These are phyloP conservation scores for Penicillium sp. DNA, from an alignment of 2,329 filamentous ascomycete species.

Conservation along the genomic window DNA sequence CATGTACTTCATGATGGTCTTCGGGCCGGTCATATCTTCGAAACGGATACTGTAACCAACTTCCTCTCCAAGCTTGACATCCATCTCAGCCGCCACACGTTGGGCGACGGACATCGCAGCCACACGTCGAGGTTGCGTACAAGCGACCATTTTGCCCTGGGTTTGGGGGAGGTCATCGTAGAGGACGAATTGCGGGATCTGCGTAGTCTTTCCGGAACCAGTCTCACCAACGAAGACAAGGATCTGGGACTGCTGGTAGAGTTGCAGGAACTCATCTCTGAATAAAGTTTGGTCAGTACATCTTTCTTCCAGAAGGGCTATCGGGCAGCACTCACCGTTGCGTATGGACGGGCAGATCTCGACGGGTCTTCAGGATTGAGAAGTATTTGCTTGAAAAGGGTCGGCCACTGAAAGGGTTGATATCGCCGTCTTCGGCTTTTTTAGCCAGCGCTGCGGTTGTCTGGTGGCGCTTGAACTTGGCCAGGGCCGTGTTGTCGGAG, in stretches of 20 bases:
- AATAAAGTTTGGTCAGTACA: constrained; percentile 4
- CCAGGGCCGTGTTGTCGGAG: constrained; percentile 51
- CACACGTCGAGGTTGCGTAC: constrained; percentile 95
- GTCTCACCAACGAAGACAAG: constrained; percentile 99
- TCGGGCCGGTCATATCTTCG: constrained; percentile 85
- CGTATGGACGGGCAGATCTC: constrained; percentile 85
- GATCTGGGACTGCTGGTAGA: constrained; percentile 93
- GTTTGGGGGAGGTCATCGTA: constrained; percentile 92
- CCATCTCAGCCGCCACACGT: constrained; percentile 95
- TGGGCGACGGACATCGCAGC: constrained; percentile 98
- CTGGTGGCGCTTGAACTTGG: constrained; percentile 69
- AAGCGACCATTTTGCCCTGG: constrained; percentile 85
- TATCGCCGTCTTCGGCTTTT: constrained; percentile 72
- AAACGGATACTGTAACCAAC: constrained; percentile 99
- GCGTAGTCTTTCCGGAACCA: constrained; percentile 97
- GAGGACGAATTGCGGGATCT: constrained; percentile 97
- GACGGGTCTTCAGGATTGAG: constrained; percentile 77
- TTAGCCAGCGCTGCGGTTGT: constrained; percentile 75
- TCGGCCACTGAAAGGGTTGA: constrained; percentile 80
- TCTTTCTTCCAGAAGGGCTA: background rate
- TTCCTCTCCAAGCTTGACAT: constrained; percentile 87
- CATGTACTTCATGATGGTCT: constrained; percentile 98
- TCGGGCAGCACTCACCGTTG: constrained; percentile 62
- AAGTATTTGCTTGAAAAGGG: constrained; percentile 82
- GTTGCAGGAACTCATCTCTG: constrained; percentile 85